A percentile compares a stretch with the other conserved stretches of the same genome.
Evolutionary conservation across 2,329 filamentous ascomycete species (phyloP).

Genomic region (Tolypocladium ovalisporum): DNA sequence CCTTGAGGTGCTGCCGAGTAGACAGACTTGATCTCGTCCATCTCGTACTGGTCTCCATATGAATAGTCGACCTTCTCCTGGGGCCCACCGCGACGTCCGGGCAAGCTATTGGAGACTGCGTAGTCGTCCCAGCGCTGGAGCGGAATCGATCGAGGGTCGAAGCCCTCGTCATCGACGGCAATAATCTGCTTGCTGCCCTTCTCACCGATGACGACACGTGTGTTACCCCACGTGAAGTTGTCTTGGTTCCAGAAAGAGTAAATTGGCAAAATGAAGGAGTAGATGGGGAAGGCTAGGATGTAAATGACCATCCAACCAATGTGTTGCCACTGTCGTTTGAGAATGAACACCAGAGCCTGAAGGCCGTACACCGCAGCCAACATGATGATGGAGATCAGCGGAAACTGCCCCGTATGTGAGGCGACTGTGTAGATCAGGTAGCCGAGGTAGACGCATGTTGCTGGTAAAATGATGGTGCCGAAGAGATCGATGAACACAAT

Average conservation of each 20-base stretch:
- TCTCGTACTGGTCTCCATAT: conserved; percentile 77
- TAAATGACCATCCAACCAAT: conserved; percentile 99
- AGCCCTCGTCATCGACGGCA: conserved; percentile 72
- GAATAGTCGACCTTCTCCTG: conserved; percentile 52
- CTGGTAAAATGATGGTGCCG: conserved; percentile 84
- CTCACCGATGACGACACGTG: conserved; percentile 91
- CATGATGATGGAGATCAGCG: conserved; percentile 79
- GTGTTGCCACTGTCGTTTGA: conserved; percentile 97
- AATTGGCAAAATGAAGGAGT: conserved; percentile 79
- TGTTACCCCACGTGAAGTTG: conserved; percentile 98
- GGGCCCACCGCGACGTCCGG: conserved; percentile 70
- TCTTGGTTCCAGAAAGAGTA: conserved; percentile 99
- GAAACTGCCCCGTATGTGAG: conserved; percentile 61
- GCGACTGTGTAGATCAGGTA: conserved; percentile 79
- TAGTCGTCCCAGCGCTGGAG: conserved; percentile 98
- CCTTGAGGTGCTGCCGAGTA: conserved; percentile 88
- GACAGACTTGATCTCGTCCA: conserved; percentile 95
- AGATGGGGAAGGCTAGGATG: conserved; percentile 87
- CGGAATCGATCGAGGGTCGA: conserved; percentile 86
- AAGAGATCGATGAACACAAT: conserved; percentile 90
- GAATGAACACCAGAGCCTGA: conserved; percentile 89
- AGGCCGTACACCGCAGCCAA: conserved; percentile 88
- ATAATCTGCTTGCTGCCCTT: conserved; percentile 86
- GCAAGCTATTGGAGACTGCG: conserved; percentile 73
- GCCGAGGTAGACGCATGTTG: conserved; percentile 74